phyloP scores from a whole-genome alignment of 805 yeast species.

The Ogataea glucozyma region DNA sequence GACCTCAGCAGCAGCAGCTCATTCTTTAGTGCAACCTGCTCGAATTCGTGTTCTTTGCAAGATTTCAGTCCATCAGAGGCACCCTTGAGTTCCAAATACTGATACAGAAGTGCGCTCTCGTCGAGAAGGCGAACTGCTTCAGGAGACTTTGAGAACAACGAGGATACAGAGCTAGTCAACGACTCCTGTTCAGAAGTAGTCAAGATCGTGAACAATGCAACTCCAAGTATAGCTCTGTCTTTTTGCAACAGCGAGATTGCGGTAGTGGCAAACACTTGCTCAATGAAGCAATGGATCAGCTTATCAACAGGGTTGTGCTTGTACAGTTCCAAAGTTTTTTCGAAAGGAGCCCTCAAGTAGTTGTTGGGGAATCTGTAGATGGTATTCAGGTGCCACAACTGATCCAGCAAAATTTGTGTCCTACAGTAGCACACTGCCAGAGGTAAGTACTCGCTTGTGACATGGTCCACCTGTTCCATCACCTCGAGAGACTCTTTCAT shows the following conservation, averaged over 20 bases:
- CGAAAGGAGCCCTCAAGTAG: constrained; percentile 40
- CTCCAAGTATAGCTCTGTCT: constrained; percentile 48
- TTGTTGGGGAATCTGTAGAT: constrained; percentile 63
- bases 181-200: neutral
- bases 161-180: neutral
- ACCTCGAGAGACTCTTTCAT: constrained; percentile 55
- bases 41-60: constrained; percentile 27
- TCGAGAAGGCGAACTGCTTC: neutral
- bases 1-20: constrained; percentile 55
- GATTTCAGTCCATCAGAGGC: constrained; percentile 23
- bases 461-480: constrained; percentile 52
- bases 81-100: neutral
- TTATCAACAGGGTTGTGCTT: constrained; percentile 29
- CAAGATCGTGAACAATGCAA: constrained; percentile 35
- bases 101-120: neutral
- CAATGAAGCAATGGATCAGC: constrained; percentile 43
- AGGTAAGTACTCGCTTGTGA: constrained; percentile 48
- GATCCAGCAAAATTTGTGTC: constrained; percentile 49
- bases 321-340: constrained; percentile 22
- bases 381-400: constrained; percentile 41
- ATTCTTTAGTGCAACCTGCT: constrained; percentile 26
- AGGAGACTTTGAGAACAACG: neutral
- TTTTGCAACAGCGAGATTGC: constrained; percentile 47
- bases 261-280: constrained; percentile 45
- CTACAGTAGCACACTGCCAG: constrained; percentile 57